A percentile compares a stretch with the other conserved stretches of the same genome.
These are phyloP conservation scores for Torrubiellomyces zombiae DNA, from an alignment of 2,329 filamentous ascomycete genomes.

Conservation along the genomic window DNA sequence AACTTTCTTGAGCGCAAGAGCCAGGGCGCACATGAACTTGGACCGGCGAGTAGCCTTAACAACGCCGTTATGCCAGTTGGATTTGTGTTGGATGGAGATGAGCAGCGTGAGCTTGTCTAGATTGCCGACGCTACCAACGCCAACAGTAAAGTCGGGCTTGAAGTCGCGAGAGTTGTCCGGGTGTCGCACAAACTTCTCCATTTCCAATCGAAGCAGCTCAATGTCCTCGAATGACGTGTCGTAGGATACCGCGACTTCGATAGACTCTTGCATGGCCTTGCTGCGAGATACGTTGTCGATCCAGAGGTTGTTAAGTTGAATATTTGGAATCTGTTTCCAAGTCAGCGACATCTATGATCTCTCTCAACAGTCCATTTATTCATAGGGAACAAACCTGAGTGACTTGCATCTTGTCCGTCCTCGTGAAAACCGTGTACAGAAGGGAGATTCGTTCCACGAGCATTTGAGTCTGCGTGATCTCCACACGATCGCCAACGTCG, in stretches of 20 bases:
- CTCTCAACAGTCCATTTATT: too few species aligned
- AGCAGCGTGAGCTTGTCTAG: constrained; percentile 77
- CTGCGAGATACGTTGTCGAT: constrained; percentile 87
- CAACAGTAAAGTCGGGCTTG: constrained; percentile 64
- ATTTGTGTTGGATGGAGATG: constrained; percentile 80
- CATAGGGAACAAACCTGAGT: constrained; percentile 26
- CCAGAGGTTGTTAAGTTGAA: constrained; percentile 80
- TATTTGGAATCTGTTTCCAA: constrained; percentile 71
- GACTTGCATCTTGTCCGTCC: constrained; percentile 65
- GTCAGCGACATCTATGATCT: not conserved
- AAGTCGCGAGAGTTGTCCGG: constrained; percentile 86
- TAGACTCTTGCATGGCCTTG: constrained; percentile 76
- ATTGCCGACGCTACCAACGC: constrained; percentile 62
- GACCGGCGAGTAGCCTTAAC: constrained; percentile 68
- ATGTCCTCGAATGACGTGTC: constrained; percentile 83
- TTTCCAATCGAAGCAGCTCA: constrained; percentile 66
- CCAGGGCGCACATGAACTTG: constrained; percentile 93
- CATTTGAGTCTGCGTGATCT: constrained; percentile 54
- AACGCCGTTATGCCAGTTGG: constrained; percentile 77
- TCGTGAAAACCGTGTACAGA: constrained; percentile 80
- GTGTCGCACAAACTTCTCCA: constrained; percentile 67
- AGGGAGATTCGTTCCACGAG: constrained; percentile 89
- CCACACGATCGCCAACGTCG: constrained; percentile 87
- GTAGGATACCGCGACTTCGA: constrained; percentile 67
- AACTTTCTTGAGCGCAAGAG: constrained; percentile 69